Base-by-base conservation (phyloP, 352 stramenopile genomes). In the Peronospora destructor region DNA sequence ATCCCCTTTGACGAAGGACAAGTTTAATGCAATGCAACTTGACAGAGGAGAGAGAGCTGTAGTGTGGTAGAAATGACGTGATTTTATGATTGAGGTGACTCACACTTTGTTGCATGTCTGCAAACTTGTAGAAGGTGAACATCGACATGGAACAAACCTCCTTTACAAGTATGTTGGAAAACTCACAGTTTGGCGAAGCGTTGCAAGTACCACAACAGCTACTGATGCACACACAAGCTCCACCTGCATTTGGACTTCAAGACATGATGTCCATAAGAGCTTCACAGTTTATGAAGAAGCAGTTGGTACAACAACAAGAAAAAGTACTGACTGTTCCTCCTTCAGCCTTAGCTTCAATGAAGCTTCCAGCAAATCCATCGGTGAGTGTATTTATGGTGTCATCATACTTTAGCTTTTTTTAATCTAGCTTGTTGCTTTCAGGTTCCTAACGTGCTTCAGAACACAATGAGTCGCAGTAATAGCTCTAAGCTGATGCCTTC, bases 401-500 rank as follows among this genome's bases (percentile, higher is more conserved):
- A 21, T 37, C 36, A 1, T 10, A 3, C 34, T 16, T 6, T 25
- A 16, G 33, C 6, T 28, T 13, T 1, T 14, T 16, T 16, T 36
- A 14, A 26, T 45, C 23, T 3, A 54, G 3, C 40, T 49, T 30
- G 60, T 33, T 63, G 30, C 38, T 19, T 26, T 28, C 23, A 73
- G 64, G 36, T 73, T n/a, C 64, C 64, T 10, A 67, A 69, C 37
- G 56, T 73, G 25, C 55, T 73, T 30, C 53, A 68, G 40, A 66
- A 67, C 45, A 64, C 66, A 47, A 60, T 64, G 48, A 67, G 39
- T 33, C 56, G 52, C 42, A 58, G 45, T 26, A 61, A 54, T 29
- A 60, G 36, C 30, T 56, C 48, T 10, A 67, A 44, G 26, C 17
- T 70, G 29, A 67, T 40, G 2, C 56, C 67, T 8, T 66, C 64